phyloP scores from a whole-genome alignment of 441 rosid genomes.

The Populus hybrid region DNA sequence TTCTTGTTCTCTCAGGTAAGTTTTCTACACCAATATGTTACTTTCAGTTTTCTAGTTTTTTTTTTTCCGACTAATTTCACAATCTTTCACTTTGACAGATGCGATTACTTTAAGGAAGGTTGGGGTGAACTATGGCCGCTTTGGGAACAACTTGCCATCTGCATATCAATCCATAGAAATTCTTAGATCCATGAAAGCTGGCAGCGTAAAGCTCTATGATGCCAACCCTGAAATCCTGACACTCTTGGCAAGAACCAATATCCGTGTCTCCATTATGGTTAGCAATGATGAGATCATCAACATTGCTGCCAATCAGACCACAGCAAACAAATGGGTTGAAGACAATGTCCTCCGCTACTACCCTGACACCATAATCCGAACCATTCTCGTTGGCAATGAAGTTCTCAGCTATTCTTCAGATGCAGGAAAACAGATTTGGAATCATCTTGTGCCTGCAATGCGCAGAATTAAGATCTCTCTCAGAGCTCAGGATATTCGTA shows the following conservation, averaged over 20 bases:
- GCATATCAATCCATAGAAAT: constrained; percentile 48
- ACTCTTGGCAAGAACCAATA: constrained; percentile 53
- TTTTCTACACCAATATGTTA: background rate
- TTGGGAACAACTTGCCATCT: constrained; percentile 71
- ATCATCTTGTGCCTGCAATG: constrained; percentile 67
- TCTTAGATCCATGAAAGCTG: constrained; percentile 51
- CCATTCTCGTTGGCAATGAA: constrained; percentile 68
- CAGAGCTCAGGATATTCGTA: constrained; percentile 33
- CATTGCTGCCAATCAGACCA: constrained; percentile 43
- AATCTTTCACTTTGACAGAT: constrained; percentile 19
- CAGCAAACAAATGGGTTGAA: constrained; percentile 57
- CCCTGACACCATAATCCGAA: constrained; percentile 59
- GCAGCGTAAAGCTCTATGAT: constrained; percentile 61
- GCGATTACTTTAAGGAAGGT: constrained; percentile 39
- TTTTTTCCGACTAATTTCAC: background rate
- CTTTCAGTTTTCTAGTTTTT: background rate
- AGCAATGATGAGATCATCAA: constrained; percentile 50
- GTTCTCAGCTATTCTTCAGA: constrained; percentile 47
- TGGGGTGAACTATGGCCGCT: constrained; percentile 76
- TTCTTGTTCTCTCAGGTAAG: constrained; percentile 31
- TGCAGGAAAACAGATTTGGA: constrained; percentile 34
- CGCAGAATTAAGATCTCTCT: constrained; percentile 46
- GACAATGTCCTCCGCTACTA: constrained; percentile 54
- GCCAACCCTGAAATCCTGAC: constrained; percentile 55
- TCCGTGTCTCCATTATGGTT: constrained; percentile 63